These are phyloP conservation scores for Leishmania aethiopica DNA, from an alignment of 208 protist genomes.

Conservation along the genomic window DNA sequence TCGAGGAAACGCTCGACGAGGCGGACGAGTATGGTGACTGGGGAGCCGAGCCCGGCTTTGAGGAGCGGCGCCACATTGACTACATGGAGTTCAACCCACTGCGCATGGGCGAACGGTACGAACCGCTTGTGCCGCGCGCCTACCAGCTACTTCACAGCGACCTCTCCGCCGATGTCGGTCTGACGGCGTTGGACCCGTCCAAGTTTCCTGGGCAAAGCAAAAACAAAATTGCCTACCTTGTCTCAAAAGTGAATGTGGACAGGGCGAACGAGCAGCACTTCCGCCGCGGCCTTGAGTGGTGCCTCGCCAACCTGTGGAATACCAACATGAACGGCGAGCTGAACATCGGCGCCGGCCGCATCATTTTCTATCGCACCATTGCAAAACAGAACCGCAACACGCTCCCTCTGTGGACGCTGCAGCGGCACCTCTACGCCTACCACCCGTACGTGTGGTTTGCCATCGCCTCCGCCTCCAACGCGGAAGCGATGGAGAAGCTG, in stretches of 20 bases:
- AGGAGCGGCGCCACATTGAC: conserved; percentile 69
- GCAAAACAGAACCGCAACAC: conserved; percentile 88
- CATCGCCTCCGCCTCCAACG: conserved; percentile 77
- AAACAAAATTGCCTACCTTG: conserved; percentile 42
- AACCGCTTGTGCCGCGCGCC: conserved; percentile 63
- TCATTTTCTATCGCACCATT: conserved; percentile 78
- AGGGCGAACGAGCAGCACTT: conserved; percentile 84
- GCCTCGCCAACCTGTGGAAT: conserved; percentile 89
- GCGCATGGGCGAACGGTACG: conserved; percentile 70
- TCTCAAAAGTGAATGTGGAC: conserved; percentile 53
- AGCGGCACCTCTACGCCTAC: conserved; percentile 75
- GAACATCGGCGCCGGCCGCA: conserved; percentile 87
- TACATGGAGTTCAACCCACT: conserved; percentile 79
- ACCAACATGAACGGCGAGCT: conserved; percentile 87
- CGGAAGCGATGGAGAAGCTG: conserved; percentile 52
- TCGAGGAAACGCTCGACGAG: conserved; percentile 84
- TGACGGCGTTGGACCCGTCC: conserved; percentile 50
- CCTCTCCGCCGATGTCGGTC: conserved; percentile 61
- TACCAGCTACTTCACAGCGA: conserved; percentile 89
- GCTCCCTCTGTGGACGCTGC: conserved; percentile 82
- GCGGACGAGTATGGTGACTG: conserved; percentile 94
- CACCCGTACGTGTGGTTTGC: conserved; percentile 92
- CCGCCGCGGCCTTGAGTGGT: conserved; percentile 79
- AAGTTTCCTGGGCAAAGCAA: conserved; percentile 75
- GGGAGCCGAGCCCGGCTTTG: conserved; percentile 87